phyloP scores from a whole-genome alignment of 257 asterid genomes.

The Schizonepeta tenuifolia region DNA sequence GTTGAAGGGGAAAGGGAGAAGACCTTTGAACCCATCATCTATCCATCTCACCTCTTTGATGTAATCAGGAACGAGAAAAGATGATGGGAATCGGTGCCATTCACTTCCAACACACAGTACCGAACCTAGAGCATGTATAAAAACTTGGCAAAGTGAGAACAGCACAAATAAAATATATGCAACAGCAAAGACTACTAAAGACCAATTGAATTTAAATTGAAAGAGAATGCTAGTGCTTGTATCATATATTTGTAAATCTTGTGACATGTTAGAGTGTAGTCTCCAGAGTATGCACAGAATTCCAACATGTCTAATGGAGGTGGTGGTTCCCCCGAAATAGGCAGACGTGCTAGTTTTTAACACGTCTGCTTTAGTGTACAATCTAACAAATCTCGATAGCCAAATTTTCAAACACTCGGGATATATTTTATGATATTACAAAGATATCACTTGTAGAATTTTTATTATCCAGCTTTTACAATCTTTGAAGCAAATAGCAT shows the following conservation, averaged over 20 bases:
- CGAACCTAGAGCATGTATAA: slow-evolving; percentile 52
- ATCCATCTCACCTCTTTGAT: slow-evolving; percentile 84
- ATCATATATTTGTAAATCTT: background rate
- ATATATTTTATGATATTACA: background rate
- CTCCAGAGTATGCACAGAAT: background rate
- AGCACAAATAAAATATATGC: slow-evolving; percentile 3
- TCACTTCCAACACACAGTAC: slow-evolving; percentile 92
- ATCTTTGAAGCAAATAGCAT: slow-evolving; percentile 1
- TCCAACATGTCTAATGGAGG: background rate
- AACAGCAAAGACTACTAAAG: background rate
- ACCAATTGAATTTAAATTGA: background rate
- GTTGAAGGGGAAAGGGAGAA: slow-evolving; percentile 93
- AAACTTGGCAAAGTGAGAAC: slow-evolving; percentile 13
- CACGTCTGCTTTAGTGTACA: background rate
- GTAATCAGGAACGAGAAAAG: slow-evolving; percentile 85
- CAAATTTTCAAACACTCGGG: background rate
- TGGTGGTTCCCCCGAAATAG: background rate
- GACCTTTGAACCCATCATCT: slow-evolving; percentile 97
- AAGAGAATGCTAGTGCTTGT: background rate
- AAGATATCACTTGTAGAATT: background rate
- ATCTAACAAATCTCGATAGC: background rate
- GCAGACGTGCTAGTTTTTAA: background rate
- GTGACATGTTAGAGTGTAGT: background rate
- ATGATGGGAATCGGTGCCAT: slow-evolving; percentile 98
- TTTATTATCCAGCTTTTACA: background rate